Base-by-base conservation (phyloP, 176 grass and related monocot genomes). In the Phyllostachys edulis region DNA sequence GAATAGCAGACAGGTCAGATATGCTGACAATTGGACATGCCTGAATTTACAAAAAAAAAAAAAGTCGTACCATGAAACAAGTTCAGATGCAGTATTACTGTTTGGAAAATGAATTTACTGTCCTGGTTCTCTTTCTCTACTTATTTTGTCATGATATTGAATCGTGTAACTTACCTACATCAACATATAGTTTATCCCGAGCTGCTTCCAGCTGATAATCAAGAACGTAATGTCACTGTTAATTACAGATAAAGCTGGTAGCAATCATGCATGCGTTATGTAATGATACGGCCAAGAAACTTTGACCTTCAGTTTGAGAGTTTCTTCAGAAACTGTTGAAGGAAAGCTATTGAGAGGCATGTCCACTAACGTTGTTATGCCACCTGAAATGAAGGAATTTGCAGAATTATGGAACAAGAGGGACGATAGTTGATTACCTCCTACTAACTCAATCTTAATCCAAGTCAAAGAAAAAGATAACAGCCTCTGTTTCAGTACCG, bases 291-390 rank as follows among this genome's bases (percentile, higher is more conserved):
- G n/a, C 59, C 29, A 26, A 87, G 78, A 27, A 75, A 83, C 36
- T 46, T 47, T 14, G 20, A 98, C 96, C 96, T 99, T 99, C 20
- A 94, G 44, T 89, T 87, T 95, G 38, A 99, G 86, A 36, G 96
- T 99, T 84, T 99, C 91, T 80, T 92, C 86, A 54, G 93, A 94
- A 15, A 99, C 88, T 6, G 96, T 96, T 34, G 96, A 96, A 3
- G 96, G 96, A 29, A 86, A 84, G 84, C 89, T 99, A 79, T 99
- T 99, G 68, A 99, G 96, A 49, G 96, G 93, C 96, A 99, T 99
- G 81, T 99, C 96, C 23, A 99, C 84, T 73, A 99, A 49, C 42
- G 91, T 92, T 32, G 96, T 99, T 89, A 99, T 89, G 73, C 96
- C 96, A 82, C 96, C 96, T 98, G 88, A 86, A 89, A 81, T 12